phyloP scores from a whole-genome alignment of 1,139 yeast genomes.

The Scheffersomyces illinoinensis region DNA sequence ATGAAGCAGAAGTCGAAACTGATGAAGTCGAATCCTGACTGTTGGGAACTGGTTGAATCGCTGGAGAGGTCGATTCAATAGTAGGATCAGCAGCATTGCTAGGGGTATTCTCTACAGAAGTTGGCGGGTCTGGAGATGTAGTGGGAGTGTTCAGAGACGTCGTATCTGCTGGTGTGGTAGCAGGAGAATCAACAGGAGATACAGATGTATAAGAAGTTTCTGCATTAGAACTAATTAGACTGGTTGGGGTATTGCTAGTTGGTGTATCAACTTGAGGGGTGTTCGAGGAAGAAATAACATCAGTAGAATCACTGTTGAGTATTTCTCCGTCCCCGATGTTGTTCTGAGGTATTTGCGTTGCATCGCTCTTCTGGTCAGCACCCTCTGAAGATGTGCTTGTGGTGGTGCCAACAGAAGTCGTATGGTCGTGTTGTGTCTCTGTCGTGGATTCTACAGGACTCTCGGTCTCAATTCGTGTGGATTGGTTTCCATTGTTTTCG shows the following conservation, averaged over 20 bases:
- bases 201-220: not conserved
- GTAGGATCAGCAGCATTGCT: not conserved
- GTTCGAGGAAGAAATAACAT: not conserved
- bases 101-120: slow-evolving; percentile 1
- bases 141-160: not conserved
- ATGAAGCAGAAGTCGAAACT: not conserved
- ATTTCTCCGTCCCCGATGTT: not conserved
- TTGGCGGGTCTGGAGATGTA: slow-evolving; percentile 1
- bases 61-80: not conserved
- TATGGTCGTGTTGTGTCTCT: not conserved
- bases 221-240: not conserved
- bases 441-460: not conserved
- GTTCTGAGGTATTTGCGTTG: not conserved
- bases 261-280: not conserved
- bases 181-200: not conserved
- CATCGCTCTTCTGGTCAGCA: not conserved
- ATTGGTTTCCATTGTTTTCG: not conserved
- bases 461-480: not conserved
- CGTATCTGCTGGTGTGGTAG: not conserved
- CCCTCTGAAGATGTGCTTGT: not conserved
- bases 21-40: not conserved
- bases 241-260: not conserved
- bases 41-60: no score
- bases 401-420: not conserved
- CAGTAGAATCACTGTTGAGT: not conserved